A percentile compares a stretch with the other conserved stretches of the same genome.
Evolutionary conservation across 179 eudicot species (phyloP).

Genomic region (Actinidia arguta): DNA sequence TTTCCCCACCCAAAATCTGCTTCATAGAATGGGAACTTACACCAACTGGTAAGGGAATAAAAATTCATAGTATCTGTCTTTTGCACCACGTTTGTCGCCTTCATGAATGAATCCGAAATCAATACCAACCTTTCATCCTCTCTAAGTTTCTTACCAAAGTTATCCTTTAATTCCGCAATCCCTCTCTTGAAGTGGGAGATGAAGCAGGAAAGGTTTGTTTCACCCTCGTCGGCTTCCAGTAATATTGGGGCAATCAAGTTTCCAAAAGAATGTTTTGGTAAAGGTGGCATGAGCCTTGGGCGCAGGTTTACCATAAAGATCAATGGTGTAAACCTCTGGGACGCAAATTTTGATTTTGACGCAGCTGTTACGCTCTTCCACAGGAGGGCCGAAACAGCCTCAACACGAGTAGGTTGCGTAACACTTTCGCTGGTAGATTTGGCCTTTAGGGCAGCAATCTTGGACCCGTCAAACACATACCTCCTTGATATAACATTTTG

Average conservation of each 20-base stretch:
- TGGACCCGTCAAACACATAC: conserved; percentile 32
- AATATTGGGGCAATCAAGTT: conserved; percentile 26
- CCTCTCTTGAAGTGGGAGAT: conserved; percentile 16
- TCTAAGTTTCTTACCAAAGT: conserved; percentile 29
- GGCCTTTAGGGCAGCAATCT: conserved; percentile 21
- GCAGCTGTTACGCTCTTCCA: conserved; percentile 35
- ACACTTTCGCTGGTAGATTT: not conserved
- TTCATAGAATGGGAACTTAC: conserved; percentile 14
- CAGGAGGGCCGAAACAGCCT: conserved; percentile 37
- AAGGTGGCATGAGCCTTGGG: conserved; percentile 24
- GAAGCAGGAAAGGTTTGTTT: not conserved
- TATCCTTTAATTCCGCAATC: conserved; percentile 25
- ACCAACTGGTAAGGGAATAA: not conserved
- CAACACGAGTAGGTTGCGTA: conserved; percentile 29
- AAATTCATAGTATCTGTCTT: not conserved
- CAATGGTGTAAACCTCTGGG: conserved; percentile 25
- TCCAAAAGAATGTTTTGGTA: conserved; percentile 32
- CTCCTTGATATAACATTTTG: conserved; percentile 25
- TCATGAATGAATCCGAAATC: not conserved
- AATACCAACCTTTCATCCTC: not conserved
- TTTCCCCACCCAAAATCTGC: conserved; percentile 38
- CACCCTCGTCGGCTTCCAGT: conserved; percentile 22
- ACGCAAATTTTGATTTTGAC: not conserved
- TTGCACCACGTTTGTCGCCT: not conserved
- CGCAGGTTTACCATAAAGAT: conserved; percentile 36